Base-by-base conservation (phyloP, 1,139 yeast genomes). In the Candida glucosophila region DNA sequence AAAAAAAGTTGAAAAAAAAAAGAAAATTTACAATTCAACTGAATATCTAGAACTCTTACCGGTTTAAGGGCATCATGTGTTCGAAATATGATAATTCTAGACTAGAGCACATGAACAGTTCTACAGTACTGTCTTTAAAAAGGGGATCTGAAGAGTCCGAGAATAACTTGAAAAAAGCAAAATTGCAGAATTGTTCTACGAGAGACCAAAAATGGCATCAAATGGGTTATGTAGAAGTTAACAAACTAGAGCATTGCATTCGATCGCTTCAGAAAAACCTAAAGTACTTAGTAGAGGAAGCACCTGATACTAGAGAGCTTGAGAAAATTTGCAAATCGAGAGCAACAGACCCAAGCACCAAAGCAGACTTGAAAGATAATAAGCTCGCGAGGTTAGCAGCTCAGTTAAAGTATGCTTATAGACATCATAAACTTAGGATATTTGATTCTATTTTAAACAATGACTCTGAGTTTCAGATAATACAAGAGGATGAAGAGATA, bases 351-450 rank as follows among this genome's bases (percentile, higher is more conserved):
- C 43, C 58, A 8, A 49, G 64, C 11, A 58, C 67, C 11, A 49
- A 48, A 27, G 55, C 72, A 11, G 69, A 73, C n/a, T 45, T 79
- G 23, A 50, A 67, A 14, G 62, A 74, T 31, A 76, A 70, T 33
- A 52, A 55, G 25, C 67, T 77, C 30, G 47, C 82, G 15, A 65
- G 64, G 25, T 48, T 81, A 14, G 83, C 86, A 1, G 58, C 78
- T 1, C 62, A 63, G 31, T 48, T 83, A 33, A 77, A 77, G 41
- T 53, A 76, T 1, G 51, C 73, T 20, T 59, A 77, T 37, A 53
- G 61, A 13, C 37, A 59, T 3, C 70, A 72, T 0, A 51, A 66
- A 20, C 49, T 77, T 10, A 50, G 57, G 5, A 36, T 76, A 2
- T 58, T 78, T 20, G 73, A 75, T 29, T 59, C 63, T 12, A 54